These are phyloP conservation scores for Sordariomycetes sp. DNA, from an alignment of 2,329 filamentous ascomycete species.

Conservation along the genomic window DNA sequence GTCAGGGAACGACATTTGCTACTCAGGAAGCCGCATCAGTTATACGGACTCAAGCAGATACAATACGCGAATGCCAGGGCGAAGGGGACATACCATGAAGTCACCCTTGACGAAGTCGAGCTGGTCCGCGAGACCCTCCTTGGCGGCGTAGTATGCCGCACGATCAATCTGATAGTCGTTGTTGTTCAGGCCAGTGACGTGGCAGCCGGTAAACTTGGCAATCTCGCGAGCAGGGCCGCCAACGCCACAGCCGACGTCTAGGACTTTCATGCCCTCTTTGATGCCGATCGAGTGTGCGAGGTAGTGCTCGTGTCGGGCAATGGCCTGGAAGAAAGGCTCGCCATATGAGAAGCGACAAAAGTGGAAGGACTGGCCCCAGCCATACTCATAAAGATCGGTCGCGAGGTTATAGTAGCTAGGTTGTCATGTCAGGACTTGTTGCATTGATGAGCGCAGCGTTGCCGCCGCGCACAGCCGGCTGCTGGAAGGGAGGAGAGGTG, in stretches of 20 bases:
- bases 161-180: conserved; percentile 98
- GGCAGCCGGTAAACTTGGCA: conserved; percentile 82
- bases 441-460: conserved; percentile 8
- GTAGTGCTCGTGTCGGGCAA: conserved; percentile 96
- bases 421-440: not conserved
- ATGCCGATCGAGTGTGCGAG: conserved; percentile 82
- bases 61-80: not conserved
- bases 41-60: not conserved
- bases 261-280: conserved; percentile 72
- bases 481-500: not conserved
- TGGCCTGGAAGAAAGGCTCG: conserved; percentile 81
- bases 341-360: conserved; percentile 86
- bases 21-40: not conserved
- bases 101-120: conserved; percentile 86
- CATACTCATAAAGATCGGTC: conserved; percentile 94
- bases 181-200: conserved; percentile 92
- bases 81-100: conserved; percentile 56
- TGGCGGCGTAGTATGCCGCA: conserved; percentile 70
- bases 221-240: conserved; percentile 93
- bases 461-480: too few relatives aligned
- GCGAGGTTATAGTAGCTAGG: conserved; percentile 86
- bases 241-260: conserved; percentile 95
- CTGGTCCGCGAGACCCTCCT: conserved; percentile 70
- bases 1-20: conserved; percentile 91
- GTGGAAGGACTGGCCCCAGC: conserved; percentile 93